Evolutionary conservation across 2,329 filamentous ascomycete species (phyloP).

Genomic region (Juglanconis juglandina): DNA sequence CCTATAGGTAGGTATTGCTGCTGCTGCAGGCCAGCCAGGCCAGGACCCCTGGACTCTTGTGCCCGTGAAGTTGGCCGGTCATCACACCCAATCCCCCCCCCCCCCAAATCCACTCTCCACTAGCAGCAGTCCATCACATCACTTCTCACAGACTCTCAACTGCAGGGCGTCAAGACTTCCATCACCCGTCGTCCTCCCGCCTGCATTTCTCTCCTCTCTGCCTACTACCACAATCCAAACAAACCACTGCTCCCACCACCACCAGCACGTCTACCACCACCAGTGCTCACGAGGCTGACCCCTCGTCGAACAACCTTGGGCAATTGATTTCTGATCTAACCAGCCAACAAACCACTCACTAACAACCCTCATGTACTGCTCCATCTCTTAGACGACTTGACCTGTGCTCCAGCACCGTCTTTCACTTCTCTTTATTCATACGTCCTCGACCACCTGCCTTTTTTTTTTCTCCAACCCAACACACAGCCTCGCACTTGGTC

Average conservation of each 20-base stretch:
- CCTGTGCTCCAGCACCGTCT: slow-evolving; percentile 3
- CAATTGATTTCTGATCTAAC: slow-evolving; percentile 3
- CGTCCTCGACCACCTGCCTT: slow-evolving; percentile 10
- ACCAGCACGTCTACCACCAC: slow-evolving; percentile 1
- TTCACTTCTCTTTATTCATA: background rate
- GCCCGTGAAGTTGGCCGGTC: background rate
- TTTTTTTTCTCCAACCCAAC: background rate
- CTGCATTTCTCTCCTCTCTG: background rate
- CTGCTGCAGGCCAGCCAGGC: background rate
- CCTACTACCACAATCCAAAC: background rate
- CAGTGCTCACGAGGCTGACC: slow-evolving; percentile 4
- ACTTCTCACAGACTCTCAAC: background rate
- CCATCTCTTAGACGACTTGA: background rate
- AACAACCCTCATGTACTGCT: background rate
- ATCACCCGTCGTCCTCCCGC: background rate
- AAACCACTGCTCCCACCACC: background rate
- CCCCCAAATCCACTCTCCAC: background rate
- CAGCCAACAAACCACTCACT: slow-evolving; percentile 5
- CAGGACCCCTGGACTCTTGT: background rate
- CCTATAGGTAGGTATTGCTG: background rate
- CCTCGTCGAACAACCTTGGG: background rate
- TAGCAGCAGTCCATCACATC: background rate
- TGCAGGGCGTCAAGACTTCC: background rate
- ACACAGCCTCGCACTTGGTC: background rate
- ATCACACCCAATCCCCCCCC: background rate